These are phyloP conservation scores for Hydnomerulius pinastri DNA, from an alignment of 768 basidiomycete genomes.

Conservation along the genomic window DNA sequence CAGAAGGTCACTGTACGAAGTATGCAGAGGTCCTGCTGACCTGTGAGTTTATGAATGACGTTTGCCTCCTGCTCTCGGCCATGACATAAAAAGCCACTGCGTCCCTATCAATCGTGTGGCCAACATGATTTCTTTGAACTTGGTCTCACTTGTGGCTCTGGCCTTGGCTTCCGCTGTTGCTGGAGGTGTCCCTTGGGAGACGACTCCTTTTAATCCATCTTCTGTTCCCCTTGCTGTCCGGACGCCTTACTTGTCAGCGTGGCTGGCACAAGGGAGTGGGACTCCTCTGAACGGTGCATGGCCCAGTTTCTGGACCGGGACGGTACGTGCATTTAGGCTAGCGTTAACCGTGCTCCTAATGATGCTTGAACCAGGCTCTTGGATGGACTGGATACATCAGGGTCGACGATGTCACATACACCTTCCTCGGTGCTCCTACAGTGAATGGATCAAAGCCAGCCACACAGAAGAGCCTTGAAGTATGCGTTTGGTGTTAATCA, in stretches of 20 bases:
- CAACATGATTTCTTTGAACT: too few species aligned
- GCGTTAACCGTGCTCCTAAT: too few species aligned
- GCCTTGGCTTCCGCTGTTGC: too few species aligned
- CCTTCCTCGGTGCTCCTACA: slow-evolving; percentile 53
- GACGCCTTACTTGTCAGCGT: slow-evolving; percentile 65
- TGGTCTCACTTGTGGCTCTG: too few species aligned
- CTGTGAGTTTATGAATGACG: too few species aligned
- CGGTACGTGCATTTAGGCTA: too few species aligned
- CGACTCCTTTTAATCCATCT: slow-evolving; percentile 57
- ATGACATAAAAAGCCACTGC: too few species aligned
- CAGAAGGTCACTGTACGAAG: too few species aligned
- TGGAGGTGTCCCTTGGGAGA: slow-evolving; percentile 49
- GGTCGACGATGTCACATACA: slow-evolving; percentile 57
- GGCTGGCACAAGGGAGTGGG: slow-evolving; percentile 62
- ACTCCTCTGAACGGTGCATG: slow-evolving; percentile 44
- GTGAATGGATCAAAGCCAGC: slow-evolving; percentile 52
- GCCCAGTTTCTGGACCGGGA: slow-evolving; percentile 71
- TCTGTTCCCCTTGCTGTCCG: slow-evolving; percentile 67
- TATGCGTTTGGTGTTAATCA: slow-evolving; percentile 25
- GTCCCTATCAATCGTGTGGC: too few species aligned
- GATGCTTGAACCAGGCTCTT: slow-evolving; percentile 41
- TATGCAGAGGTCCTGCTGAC: too few species aligned
- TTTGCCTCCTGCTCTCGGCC: too few species aligned
- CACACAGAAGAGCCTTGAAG: slow-evolving; percentile 55
- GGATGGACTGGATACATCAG: slow-evolving; percentile 69